Evolutionary conservation across 306 rosid species (phyloP).

Genomic region (Cucurbita ficifolia): DNA sequence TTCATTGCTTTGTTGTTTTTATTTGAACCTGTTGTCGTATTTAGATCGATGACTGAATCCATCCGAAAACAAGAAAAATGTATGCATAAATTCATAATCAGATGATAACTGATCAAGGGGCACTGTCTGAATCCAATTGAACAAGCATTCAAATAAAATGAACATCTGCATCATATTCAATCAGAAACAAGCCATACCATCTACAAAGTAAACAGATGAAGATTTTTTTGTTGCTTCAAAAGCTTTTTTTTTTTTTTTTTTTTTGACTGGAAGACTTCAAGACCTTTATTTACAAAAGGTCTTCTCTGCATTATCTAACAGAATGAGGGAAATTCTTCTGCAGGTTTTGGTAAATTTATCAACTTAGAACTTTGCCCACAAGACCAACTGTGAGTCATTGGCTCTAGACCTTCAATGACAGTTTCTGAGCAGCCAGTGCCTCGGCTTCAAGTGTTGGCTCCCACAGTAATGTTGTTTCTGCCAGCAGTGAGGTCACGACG

Average conservation of each 20-base stretch:
- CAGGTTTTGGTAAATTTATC: slow-evolving; percentile 1
- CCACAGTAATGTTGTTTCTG: slow-evolving; percentile 78
- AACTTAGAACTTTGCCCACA: neutral
- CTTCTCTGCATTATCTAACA: slow-evolving; percentile 31
- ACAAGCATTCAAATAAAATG: slow-evolving; percentile 9
- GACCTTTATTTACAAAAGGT: slow-evolving; percentile 33
- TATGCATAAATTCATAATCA: neutral
- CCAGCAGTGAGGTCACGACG: slow-evolving; percentile 60
- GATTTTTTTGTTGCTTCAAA: slow-evolving; percentile 5
- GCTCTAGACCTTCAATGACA: slow-evolving; percentile 55
- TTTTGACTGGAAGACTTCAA: slow-evolving; percentile 15
- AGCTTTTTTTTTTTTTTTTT: neutral
- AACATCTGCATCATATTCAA: slow-evolving; percentile 2
- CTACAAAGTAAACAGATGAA: neutral
- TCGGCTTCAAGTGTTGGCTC: slow-evolving; percentile 94
- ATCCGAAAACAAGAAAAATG: neutral
- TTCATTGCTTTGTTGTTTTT: neutral
- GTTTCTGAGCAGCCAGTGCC: slow-evolving; percentile 94
- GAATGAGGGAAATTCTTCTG: slow-evolving; percentile 15
- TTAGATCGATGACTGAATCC: neutral
- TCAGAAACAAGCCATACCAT: neutral
- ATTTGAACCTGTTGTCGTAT: neutral
- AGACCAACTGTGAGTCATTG: neutral
- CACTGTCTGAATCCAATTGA: slow-evolving; percentile 1
- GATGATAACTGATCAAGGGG: neutral